Base-by-base conservation (phyloP, 1,284 basidiomycete species). In the Takashimella tepidaria region DNA sequence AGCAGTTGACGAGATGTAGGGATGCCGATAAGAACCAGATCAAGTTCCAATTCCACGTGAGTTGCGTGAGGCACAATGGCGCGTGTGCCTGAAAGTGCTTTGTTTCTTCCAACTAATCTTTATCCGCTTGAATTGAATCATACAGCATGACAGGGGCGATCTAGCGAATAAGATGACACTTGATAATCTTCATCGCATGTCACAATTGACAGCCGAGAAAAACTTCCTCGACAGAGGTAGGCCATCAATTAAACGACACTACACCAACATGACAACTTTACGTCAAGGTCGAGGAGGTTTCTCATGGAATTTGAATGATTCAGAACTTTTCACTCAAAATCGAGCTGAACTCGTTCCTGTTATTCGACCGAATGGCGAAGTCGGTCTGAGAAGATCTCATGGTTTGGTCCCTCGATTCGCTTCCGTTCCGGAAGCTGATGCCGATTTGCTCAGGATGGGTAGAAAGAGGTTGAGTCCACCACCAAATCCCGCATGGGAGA, bases 271-370 rank as follows among this genome's bases (percentile, higher is more conserved):
- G 56, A 64, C 66, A 0, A 59, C 45, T 13, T 49, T 66, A 4
- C 60, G 66, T 3, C 57, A 57, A 37, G 67, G 67, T 1, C 59
- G 62, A 6, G 69, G 69, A 8, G 31, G 31, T 16, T 37, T 8
- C 31, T 37, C 31, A 16, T 37, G 31, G 31, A 16, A 37, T 8
- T 16, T 37, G 10, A 37, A 37, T 16, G 31, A 37, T 16, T 16
- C 8, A 8, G 16, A 37, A 8, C 16, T 37, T 8, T 37, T 37
- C 10, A 8, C 31, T 16, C 8, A 37, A 37, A 37, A 37, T 16
- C 10, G 16, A 16, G 31, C 8, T 8, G 16, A 37, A 37, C 16
- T 37, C 31, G 8, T 37, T 8, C 31, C 31, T 8, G 31, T 37
- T 8, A 16, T 37, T 37, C 8, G 10, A 8, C 10, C 8, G 16